A percentile compares a stretch with the other conserved stretches of the same genome.
Conservation (phyloP, 176 grass and related monocot species). For the Oryza brachyantha region DNA sequence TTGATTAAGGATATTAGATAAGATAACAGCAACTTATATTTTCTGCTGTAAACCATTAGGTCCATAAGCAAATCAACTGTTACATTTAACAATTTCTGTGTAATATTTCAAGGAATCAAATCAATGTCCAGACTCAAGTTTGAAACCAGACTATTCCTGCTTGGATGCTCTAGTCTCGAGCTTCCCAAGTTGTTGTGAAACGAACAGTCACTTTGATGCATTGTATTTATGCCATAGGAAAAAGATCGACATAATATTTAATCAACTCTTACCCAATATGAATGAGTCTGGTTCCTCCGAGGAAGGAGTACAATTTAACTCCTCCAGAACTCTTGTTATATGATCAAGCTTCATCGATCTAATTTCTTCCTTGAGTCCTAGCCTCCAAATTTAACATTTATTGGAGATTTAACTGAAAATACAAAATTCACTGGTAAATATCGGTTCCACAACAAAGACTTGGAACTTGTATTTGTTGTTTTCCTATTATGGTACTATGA, state of each 20-base stretch:
- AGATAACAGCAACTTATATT: neutral
- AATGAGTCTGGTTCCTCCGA: slow-evolving; percentile 40
- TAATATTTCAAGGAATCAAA: neutral
- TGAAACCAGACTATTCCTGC: neutral
- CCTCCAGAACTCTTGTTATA: slow-evolving; percentile 60
- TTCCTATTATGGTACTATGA: neutral
- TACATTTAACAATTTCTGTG: neutral
- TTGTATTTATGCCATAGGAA: neutral
- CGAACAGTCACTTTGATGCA: neutral
- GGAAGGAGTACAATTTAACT: slow-evolving; percentile 51
- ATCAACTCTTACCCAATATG: slow-evolving; percentile 53
- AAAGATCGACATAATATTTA: slow-evolving; percentile 3
- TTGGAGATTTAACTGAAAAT: slow-evolving; percentile 56
- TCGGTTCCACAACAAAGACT: too few species aligned
- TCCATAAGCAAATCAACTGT: neutral
- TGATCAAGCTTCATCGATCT: slow-evolving; percentile 78
- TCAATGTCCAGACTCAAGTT: slow-evolving; percentile 1
- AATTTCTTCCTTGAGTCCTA: slow-evolving; percentile 69
- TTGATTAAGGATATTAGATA: neutral
- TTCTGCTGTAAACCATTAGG: neutral
- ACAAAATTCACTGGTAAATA: neutral
- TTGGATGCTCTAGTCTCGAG: neutral
- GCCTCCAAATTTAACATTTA: slow-evolving; percentile 67
- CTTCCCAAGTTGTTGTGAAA: slow-evolving; percentile 7
- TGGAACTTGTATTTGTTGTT: neutral